Conservation (phyloP, 192 early-diverging fungal genomes). For the Backusella parvicylindrica region DNA sequence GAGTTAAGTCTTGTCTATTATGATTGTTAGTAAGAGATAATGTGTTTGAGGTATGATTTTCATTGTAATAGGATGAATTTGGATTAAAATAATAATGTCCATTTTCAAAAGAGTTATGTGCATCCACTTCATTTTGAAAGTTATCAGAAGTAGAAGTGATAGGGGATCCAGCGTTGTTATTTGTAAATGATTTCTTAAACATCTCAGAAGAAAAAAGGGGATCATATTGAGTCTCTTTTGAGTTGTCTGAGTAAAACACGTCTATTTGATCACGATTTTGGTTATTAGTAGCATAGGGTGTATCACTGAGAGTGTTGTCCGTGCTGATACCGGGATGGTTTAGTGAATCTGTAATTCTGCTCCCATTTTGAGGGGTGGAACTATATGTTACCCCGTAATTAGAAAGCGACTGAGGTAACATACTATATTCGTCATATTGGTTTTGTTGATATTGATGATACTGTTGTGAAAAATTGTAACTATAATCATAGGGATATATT, state of each 20-base stretch:
- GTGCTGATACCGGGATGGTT: neutral
- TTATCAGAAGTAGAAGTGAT: no score
- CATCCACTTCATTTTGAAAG: neutral
- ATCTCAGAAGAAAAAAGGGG: neutral
- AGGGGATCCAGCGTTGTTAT: neutral
- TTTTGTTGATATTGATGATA: neutral
- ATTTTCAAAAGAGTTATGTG: neutral
- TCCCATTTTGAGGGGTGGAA: neutral
- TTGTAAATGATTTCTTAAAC: neutral
- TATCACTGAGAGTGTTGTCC: neutral
- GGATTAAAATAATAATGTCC: neutral
- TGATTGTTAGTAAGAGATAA: neutral
- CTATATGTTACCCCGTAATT: neutral
- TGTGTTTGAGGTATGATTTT: neutral
- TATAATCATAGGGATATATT: neutral
- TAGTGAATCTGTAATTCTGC: neutral
- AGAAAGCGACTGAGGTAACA: neutral
- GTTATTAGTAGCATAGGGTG: neutral
- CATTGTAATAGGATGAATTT: neutral
- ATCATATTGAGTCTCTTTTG: neutral
- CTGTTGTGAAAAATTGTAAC: conserved; percentile 3
- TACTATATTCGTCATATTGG: neutral
- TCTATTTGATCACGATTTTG: neutral
- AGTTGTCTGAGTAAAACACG: neutral
- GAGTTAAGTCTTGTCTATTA: neutral